These are phyloP conservation scores for Cladosporium sp. DNA, from an alignment of 2,329 filamentous ascomycete species.

Conservation along the genomic window DNA sequence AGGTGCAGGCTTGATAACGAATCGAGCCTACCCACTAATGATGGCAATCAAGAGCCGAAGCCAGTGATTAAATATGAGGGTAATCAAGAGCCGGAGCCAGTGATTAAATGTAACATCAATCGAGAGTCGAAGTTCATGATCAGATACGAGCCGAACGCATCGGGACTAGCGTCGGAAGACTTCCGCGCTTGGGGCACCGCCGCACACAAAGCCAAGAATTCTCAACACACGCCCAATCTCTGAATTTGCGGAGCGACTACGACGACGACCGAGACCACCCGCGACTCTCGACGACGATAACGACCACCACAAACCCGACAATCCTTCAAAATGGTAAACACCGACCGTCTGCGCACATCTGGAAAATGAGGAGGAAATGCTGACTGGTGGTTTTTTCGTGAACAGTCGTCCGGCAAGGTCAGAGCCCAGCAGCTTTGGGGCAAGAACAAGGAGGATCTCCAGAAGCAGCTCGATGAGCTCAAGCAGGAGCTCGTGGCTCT, in stretches of 20 bases:
- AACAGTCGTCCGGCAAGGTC: conserved; percentile 67
- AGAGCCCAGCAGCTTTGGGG: conserved; percentile 96
- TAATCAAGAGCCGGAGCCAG: too few species aligned
- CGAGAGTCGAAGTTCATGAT: too few species aligned
- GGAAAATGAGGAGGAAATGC: conserved; percentile 18
- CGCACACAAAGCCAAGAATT: conserved; percentile 1
- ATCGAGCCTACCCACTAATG: too few species aligned
- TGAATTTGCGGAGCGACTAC: not conserved
- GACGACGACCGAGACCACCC: conserved; percentile 15
- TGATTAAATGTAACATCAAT: too few species aligned
- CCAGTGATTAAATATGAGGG: too few species aligned
- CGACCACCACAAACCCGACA: conserved; percentile 16
- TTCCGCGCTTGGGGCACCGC: too few species aligned
- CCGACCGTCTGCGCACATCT: conserved; percentile 3
- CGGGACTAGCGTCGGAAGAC: too few species aligned
- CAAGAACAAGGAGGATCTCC: conserved; percentile 99
- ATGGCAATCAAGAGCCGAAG: too few species aligned
- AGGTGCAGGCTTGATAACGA: too few species aligned
- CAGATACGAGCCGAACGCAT: too few species aligned
- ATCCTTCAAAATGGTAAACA: conserved; percentile 28
- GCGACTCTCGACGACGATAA: conserved; percentile 14
- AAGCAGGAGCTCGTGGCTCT: conserved; percentile 96
- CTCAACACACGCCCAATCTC: not conserved
- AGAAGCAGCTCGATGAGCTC: conserved; percentile 89
- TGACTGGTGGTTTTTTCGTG: conserved; percentile 21